phyloP scores from a whole-genome alignment of 129 eudicot genomes.

The Kitagawia praeruptora region DNA sequence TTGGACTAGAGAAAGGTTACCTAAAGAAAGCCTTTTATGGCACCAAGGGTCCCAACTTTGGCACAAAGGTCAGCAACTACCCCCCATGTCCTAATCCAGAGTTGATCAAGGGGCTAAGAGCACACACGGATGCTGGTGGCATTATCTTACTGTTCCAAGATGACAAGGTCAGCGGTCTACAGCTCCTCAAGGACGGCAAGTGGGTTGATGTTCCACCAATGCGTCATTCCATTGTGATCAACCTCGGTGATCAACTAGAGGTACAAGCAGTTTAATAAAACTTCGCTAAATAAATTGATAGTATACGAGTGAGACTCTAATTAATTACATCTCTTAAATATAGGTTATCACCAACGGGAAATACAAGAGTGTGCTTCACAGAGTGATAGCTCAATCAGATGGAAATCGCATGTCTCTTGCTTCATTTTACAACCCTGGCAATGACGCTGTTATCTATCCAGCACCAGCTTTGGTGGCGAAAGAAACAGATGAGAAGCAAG shows the following conservation, averaged over 20 bases:
- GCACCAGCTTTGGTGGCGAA: slow-evolving; percentile 16
- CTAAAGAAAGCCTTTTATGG: slow-evolving; percentile 11
- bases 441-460: slow-evolving; percentile 28
- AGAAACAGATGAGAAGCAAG: slow-evolving; percentile 15
- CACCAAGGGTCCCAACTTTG: slow-evolving; percentile 11
- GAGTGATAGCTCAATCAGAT: slow-evolving; percentile 28
- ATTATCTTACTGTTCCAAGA: slow-evolving; percentile 14
- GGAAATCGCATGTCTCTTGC: slow-evolving; percentile 34
- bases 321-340: neutral
- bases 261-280: neutral
- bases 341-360: slow-evolving; percentile 35
- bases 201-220: slow-evolving; percentile 22
- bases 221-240: slow-evolving; percentile 17
- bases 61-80: slow-evolving; percentile 10
- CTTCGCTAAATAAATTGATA: neutral
- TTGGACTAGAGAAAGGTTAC: slow-evolving; percentile 16
- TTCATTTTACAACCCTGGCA: slow-evolving; percentile 34
- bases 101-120: slow-evolving; percentile 8
- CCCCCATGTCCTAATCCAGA: slow-evolving; percentile 6
- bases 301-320: neutral
- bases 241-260: slow-evolving; percentile 20
- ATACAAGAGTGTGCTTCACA: slow-evolving; percentile 33
- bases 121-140: slow-evolving; percentile 17
- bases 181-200: slow-evolving; percentile 18
- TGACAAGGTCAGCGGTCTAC: slow-evolving; percentile 19